These are phyloP conservation scores for Bryoglossum gracile DNA, from an alignment of 495 filamentous ascomycete genomes.

Conservation along the genomic window DNA sequence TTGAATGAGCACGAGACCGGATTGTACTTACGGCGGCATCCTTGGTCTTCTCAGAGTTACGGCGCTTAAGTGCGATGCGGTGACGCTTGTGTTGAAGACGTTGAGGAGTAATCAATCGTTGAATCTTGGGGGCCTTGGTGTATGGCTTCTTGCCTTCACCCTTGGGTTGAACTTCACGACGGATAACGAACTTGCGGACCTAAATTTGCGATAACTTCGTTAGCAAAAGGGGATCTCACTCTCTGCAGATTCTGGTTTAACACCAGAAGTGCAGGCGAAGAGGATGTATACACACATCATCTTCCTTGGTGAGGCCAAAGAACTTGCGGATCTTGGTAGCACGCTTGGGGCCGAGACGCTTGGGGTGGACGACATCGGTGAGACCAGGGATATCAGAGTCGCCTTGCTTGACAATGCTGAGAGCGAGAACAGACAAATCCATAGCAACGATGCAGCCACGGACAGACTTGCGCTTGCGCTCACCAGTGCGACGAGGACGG, in stretches of 20 bases:
- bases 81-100: constrained; percentile 99
- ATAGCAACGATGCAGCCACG: constrained; percentile 95
- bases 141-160: constrained; percentile 92
- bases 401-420: constrained; percentile 95
- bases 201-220: constrained; percentile 33
- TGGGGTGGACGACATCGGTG: constrained; percentile 94
- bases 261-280: constrained; percentile 43
- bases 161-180: constrained; percentile 92
- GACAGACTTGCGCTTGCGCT: constrained; percentile 98
- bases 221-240: constrained; percentile 21
- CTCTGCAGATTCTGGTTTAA: constrained; percentile 19
- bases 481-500: constrained; percentile 91
- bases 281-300: constrained; percentile 82
- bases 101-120: constrained; percentile 98
- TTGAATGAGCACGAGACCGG: constrained; percentile 4
- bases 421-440: constrained; percentile 88
- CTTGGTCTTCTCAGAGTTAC: constrained; percentile 86
- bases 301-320: constrained; percentile 98
- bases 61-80: constrained; percentile 93
- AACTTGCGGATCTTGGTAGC: constrained; percentile 98
- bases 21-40: constrained; percentile 85
- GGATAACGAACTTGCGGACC: constrained; percentile 98
- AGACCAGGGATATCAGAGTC: constrained; percentile 87
- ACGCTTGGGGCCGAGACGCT: constrained; percentile 97
- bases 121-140: constrained; percentile 99